These are phyloP conservation scores for Pyrenophora tritici-repentis DNA, from an alignment of 2,329 filamentous ascomycete genomes.

Conservation along the genomic window DNA sequence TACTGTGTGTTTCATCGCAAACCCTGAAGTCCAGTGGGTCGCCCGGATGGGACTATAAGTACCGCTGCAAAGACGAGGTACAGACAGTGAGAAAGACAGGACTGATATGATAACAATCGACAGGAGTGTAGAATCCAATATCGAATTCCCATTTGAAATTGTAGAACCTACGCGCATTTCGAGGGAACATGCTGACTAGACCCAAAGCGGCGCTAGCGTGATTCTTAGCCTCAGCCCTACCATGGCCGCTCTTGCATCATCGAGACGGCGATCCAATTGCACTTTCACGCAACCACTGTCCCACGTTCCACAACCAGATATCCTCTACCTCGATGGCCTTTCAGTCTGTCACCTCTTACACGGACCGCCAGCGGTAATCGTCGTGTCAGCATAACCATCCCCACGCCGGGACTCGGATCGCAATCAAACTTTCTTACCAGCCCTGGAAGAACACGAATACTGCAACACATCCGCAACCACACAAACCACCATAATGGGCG, in stretches of 20 bases:
- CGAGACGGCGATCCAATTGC: slow-evolving; percentile 5
- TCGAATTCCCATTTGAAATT: too few species aligned
- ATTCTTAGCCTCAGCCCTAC: slow-evolving; percentile 7
- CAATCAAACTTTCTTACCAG: neutral
- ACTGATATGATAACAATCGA: too few species aligned
- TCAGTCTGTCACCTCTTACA: neutral
- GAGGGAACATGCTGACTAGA: neutral
- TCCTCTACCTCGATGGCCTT: neutral
- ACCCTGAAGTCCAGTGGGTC: too few species aligned
- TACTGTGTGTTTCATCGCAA: too few species aligned
- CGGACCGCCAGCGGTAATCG: slow-evolving; percentile 5
- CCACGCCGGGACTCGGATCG: too few species aligned
- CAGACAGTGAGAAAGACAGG: too few species aligned
- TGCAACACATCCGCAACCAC: too few species aligned
- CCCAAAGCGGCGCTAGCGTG: slow-evolving; percentile 1
- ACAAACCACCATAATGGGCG: slow-evolving; percentile 30
- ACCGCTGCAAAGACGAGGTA: too few species aligned
- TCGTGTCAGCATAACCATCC: neutral
- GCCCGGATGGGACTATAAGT: too few species aligned
- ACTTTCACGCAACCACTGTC: neutral
- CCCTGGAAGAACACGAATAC: neutral
- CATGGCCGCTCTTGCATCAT: slow-evolving; percentile 15
- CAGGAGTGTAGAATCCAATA: too few species aligned
- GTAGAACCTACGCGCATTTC: too few species aligned
- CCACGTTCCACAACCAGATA: neutral